Base-by-base conservation (phyloP, 441 rosid species). In the Manihot esculenta region DNA sequence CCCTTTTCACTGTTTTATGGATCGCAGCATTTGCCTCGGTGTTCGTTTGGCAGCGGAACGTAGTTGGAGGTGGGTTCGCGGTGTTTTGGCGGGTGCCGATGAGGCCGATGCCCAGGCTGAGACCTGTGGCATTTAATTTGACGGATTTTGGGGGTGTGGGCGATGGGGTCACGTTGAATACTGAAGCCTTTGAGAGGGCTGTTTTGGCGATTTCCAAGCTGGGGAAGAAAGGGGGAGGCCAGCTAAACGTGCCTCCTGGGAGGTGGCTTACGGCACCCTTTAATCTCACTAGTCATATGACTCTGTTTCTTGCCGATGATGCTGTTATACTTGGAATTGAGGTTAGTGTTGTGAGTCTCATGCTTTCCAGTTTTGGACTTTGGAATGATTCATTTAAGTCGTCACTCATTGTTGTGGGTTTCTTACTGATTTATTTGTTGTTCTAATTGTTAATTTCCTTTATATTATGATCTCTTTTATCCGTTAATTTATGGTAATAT, bases 231-330 rank as follows among this genome's bases (percentile, higher is more conserved):
- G 98, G 97, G 10, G 96, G 96, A 6, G 97, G 90, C 13, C 97
- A 93, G 92, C 88, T 95, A 49, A 93, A 91, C 79, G 97, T 95
- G 74, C 92, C 92, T 24, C 88, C 95, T 1, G 97, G 98, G 42
- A 84, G 78, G 68, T 95, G 99, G 99, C 87, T 95, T 1, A 91
- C 99, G 62, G 95, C 93, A 12, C 99, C 99, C 61, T 95, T 95
- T 81, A 95, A 95, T 81, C 91, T 93, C 47, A 91, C 98, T 9
- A 95, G 99, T 71, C 92, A 89, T 67, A 86, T 95, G 87, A 95
- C 99, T 59, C 74, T 95, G 55, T 95, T 95, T 72, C 95, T 95
- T 20, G 92, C 96, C 15, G 88, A 89, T 75, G 92, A 86, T 79
- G 86, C 90, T 53, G 97, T 87, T 79, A 87, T 95, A 64, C 95